A percentile compares a stretch with the other conserved stretches of the same genome.
Evolutionary conservation across 345 rosid species (phyloP).

Genomic region (Ricinus communis): DNA sequence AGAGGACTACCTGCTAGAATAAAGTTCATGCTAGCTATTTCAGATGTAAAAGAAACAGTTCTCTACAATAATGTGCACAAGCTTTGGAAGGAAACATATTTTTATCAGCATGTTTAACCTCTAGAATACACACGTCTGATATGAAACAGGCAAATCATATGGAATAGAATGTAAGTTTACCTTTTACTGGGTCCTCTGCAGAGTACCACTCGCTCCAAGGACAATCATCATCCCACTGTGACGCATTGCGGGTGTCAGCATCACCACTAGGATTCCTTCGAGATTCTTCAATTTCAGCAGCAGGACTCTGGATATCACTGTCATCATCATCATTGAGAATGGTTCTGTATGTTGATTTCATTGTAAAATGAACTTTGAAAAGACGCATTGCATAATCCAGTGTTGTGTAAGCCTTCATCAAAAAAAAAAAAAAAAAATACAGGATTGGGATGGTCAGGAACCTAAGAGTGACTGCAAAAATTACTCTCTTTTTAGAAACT

Average conservation of each 20-base stretch:
- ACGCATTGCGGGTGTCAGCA: conserved; percentile 46
- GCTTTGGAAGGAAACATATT: not conserved
- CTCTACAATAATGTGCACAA: not conserved
- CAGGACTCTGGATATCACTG: conserved; percentile 47
- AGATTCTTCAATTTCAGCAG: conserved; percentile 51
- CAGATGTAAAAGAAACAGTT: not conserved
- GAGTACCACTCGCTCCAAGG: conserved; percentile 99
- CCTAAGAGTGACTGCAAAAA: conserved; percentile 6
- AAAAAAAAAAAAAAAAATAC: conserved; percentile 19
- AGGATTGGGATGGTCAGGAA: conserved; percentile 8
- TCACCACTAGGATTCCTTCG: conserved; percentile 44
- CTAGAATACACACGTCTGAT: not conserved
- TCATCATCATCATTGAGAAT: conserved; percentile 63
- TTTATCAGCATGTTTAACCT: not conserved
- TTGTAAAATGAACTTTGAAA: conserved; percentile 67
- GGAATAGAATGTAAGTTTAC: conserved; percentile 33
- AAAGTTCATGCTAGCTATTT: not conserved
- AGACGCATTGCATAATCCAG: conserved; percentile 66
- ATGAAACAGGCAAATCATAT: not conserved
- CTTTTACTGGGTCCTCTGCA: conserved; percentile 88
- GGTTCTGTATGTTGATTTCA: conserved; percentile 89
- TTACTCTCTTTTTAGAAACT: not conserved
- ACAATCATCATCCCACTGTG: conserved; percentile 95
- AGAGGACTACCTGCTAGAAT: no score
- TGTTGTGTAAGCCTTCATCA: conserved; percentile 78